Base-by-base conservation (phyloP, 2,329 filamentous ascomycete genomes). In the Talaromyces marneffei region DNA sequence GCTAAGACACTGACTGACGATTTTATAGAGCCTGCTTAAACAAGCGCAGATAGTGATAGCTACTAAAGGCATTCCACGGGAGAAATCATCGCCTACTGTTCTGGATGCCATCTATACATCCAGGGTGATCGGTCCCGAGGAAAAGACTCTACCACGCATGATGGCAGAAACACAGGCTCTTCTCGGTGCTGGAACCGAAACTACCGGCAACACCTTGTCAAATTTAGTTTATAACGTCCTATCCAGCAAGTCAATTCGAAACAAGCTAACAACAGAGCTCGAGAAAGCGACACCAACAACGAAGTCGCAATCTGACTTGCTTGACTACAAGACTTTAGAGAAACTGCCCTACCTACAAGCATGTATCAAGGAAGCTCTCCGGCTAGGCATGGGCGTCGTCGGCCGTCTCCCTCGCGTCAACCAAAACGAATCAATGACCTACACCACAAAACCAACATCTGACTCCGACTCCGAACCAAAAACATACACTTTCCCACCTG, bases 311-410 rank as follows among this genome's bases (percentile, higher is more conserved):
- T 2, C 23, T n/a, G 56, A 37, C 6, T 12, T 60, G n/a, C 60
- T 62, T 20, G 25, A 60, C 10, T 70, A 64, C 66, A 63, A 62
- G 4, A 61, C 66, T 6, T 63, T 73, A 9, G 71, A 73, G 48
- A 66, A 67, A 53, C 27, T 72, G 12, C 67, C 70, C 1, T 72
- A 71, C 29, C 61, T 73, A 20, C 69, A 71, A 44, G 70, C 68
- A 14, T 63, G 68, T 50, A 68, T 71, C 54, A 72, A 67, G 44
- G 70, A 72, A 59, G 67, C 65, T 12, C 62, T 73, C n/a, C 68
- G 70, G 61, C 64, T 75, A 1, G 62, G 59, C 18, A 68, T 67
- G 60, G 72, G 70, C 3, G 67, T 71, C 7, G 64, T 64, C 40
- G 62, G 60, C 8, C 69, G 71, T 14, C 60, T 71, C 20, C 61